Evolutionary conservation across 129 eudicot genomes (phyloP).

Genomic region (Artemisia annua): DNA sequence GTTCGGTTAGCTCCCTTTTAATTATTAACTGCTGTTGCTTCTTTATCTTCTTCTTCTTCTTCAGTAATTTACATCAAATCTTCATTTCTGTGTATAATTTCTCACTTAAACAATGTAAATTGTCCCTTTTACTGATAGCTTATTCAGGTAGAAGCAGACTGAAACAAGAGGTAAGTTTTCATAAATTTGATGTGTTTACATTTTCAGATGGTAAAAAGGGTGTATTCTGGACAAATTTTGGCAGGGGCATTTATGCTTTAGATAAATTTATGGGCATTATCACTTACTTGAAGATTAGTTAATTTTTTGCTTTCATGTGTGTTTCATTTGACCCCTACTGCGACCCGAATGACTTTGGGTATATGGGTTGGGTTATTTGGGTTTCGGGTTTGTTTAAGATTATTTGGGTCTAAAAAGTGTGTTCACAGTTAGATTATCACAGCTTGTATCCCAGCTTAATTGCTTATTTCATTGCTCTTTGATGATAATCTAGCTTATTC

Average conservation of each 20-base stretch:
- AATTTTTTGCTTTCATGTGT: not conserved
- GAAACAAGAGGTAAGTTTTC: slow-evolving; percentile 4
- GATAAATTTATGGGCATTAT: not conserved
- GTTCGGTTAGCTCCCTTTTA: not conserved
- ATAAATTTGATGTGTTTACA: not conserved
- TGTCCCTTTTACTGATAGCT: not conserved
- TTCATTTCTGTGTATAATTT: not conserved
- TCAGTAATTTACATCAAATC: not conserved
- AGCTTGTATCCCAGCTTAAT: no score
- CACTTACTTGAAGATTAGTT: not conserved
- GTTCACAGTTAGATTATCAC: not conserved
- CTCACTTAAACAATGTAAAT: not conserved
- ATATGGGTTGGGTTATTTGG: no score
- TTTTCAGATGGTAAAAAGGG: not conserved
- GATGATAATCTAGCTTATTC: no score
- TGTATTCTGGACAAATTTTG: not conserved
- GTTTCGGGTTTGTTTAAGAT: not conserved
- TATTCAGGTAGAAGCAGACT: not conserved
- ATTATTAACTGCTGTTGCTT: not conserved
- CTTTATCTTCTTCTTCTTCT: not conserved
- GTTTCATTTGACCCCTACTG: not conserved
- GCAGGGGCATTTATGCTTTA: not conserved
- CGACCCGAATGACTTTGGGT: no score
- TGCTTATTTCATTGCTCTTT: no score
- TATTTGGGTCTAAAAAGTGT: not conserved